phyloP scores from a whole-genome alignment of 1,284 basidiomycete species.

The Lentinula novae-zelandiae region DNA sequence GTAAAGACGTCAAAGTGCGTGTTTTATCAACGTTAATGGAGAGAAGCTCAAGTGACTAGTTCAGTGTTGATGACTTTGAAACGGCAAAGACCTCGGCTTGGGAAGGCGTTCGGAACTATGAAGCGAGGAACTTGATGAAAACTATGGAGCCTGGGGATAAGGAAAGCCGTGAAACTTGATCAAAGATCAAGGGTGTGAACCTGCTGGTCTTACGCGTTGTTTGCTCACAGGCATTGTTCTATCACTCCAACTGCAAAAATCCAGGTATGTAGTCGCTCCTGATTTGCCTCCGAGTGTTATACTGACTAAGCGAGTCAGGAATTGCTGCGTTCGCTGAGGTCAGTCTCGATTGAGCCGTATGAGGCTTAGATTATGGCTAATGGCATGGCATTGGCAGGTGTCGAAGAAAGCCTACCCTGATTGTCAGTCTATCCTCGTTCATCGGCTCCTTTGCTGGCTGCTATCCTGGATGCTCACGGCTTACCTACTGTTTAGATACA shows the following conservation, averaged over 20 bases:
- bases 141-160: slow-evolving; percentile 85
- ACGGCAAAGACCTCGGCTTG: slow-evolving; percentile 71
- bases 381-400: slow-evolving; percentile 41
- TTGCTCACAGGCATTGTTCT: slow-evolving; percentile 61
- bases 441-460: slow-evolving; percentile 16
- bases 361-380: neutral
- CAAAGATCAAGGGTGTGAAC: slow-evolving; percentile 13
- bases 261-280: slow-evolving; percentile 53
- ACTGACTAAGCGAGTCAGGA: slow-evolving; percentile 40
- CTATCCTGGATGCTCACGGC: neutral
- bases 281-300: neutral
- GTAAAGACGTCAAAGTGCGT: slow-evolving; percentile 83
- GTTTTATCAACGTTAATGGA: neutral
- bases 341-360: slow-evolving; percentile 17
- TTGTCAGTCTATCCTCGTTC: slow-evolving; percentile 45
- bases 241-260: slow-evolving; percentile 90
- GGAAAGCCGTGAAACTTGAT: slow-evolving; percentile 36
- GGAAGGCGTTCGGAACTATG: slow-evolving; percentile 92
- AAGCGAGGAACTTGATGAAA: slow-evolving; percentile 91
- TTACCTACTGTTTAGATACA: slow-evolving; percentile 52
- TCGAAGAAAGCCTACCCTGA: slow-evolving; percentile 87
- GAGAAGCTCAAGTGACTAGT: slow-evolving; percentile 26
- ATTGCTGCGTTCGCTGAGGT: slow-evolving; percentile 84
- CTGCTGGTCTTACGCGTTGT: slow-evolving; percentile 12
- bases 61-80: slow-evolving; percentile 90